Base-by-base conservation (phyloP, 2,329 filamentous ascomycete genomes). In the Gaeumannomyces tritici region DNA sequence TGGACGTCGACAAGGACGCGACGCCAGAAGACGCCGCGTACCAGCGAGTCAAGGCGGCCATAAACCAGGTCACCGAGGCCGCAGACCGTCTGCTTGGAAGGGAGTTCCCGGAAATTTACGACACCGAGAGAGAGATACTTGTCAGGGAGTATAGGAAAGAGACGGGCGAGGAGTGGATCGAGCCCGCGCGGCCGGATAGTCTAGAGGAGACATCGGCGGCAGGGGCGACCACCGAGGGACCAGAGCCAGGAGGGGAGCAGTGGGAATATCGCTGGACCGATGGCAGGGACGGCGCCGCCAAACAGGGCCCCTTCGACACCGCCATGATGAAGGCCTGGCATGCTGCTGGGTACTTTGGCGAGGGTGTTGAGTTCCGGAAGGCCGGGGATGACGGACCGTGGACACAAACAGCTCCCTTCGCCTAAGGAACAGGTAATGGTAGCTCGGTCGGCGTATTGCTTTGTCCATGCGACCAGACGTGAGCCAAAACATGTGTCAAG, bases 201-300 rank as follows among this genome's bases (percentile, higher is more conserved):
- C 42, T 26, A 5, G 6, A 11, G 9, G 60, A 61, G 12, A 51
- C 54, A 12, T 8, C 60, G 13, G 60, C 28, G 18, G 1, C 57
- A 62, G 33, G 13, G 24, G 57, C 55, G 6, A 60, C 62, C 33
- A 24, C n/a, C 21, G 57, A 61, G 63, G 55, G 31, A 4, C 29
- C 61, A n/a, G 27, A 18, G 21, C 47, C 62, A 65, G 27, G 63
- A 2, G 61, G 68, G 63, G 68, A 56, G 15, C 60, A 61, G 80
- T 99, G 93, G 93, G 90, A 98, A 74, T 99, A 91, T 73, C 84
- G 91, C 63, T 99, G 95, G 95, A 88, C 86, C 54, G 92, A 96
- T 72, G 91, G 90, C 24, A 83, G 92, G 55, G 93, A 96, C 70
- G 89, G 85, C 31, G 90, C 84, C 13, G 83, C 85, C 59, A 83